phyloP scores from a whole-genome alignment of 1,139 yeast genomes.

The Hemisphaericaspora xylanilytica region DNA sequence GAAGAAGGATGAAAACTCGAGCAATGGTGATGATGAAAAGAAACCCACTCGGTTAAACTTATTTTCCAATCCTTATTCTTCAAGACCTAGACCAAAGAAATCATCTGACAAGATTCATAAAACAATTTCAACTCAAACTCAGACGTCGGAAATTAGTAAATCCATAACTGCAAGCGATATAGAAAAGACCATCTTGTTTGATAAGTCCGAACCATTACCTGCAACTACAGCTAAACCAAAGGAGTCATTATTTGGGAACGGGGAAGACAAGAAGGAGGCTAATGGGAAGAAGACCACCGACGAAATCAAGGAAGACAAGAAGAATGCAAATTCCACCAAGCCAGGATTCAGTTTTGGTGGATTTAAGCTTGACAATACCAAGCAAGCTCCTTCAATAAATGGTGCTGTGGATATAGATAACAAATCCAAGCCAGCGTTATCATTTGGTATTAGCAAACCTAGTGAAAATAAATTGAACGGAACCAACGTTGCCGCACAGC shows the following conservation, averaged over 20 bases:
- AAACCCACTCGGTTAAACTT: conserved; percentile 6
- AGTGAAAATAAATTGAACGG: background rate
- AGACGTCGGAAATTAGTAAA: background rate
- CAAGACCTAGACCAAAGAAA: conserved; percentile 9
- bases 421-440: background rate
- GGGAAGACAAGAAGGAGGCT: background rate
- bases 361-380: background rate
- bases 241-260: background rate
- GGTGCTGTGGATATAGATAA: background rate
- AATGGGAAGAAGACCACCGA: background rate
- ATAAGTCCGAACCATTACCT: conserved; percentile 30
- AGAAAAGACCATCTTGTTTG: conserved; percentile 35
- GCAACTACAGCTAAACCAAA: background rate
- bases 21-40: too few species aligned
- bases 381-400: background rate
- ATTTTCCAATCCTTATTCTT: conserved; percentile 15
- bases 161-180: conserved; percentile 37
- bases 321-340: too few species aligned
- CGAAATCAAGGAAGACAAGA: background rate
- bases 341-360: conserved; percentile 1
- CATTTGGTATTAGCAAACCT: conserved; percentile 1
- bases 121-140: background rate
- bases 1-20: background rate
- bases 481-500: too few species aligned
- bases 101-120: background rate